A percentile compares a stretch with the other conserved stretches of the same genome.
These are phyloP conservation scores for Malassezia sympodialis DNA, from an alignment of 1,284 basidiomycete species.

Conservation along the genomic window DNA sequence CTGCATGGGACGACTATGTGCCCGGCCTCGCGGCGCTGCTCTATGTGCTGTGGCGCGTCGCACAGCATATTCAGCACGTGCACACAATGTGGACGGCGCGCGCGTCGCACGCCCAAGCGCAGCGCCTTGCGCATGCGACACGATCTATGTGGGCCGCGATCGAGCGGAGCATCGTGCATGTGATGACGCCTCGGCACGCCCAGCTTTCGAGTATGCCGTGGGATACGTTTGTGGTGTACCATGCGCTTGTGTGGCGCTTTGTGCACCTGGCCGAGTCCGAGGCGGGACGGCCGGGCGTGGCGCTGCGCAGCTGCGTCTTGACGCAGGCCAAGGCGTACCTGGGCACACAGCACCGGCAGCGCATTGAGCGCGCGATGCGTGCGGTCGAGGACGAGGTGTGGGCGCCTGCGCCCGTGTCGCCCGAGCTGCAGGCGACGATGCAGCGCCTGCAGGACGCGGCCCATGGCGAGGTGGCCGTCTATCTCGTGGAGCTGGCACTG, in stretches of 20 bases:
- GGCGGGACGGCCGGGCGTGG: constrained; percentile 79
- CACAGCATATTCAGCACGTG: not conserved
- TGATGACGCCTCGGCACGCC: constrained; percentile 56
- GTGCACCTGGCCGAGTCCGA: constrained; percentile 75
- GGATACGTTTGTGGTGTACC: constrained; percentile 66
- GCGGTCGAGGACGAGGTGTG: constrained; percentile 84
- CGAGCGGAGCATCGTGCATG: not conserved
- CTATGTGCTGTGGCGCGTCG: constrained; percentile 2
- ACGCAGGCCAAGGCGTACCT: constrained; percentile 73
- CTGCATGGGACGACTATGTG: constrained; percentile 5
- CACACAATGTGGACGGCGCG: not conserved
- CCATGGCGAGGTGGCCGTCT: constrained; percentile 64
- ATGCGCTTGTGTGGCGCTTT: constrained; percentile 77
- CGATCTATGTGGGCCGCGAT: constrained; percentile 1
- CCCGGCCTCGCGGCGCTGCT: not conserved
- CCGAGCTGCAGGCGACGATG: constrained; percentile 60
- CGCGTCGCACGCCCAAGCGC: not conserved
- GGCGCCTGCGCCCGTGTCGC: constrained; percentile 67
- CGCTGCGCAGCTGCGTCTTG: constrained; percentile 55
- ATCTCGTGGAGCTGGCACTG: constrained; percentile 15
- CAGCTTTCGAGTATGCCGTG: constrained; percentile 66
- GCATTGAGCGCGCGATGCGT: constrained; percentile 71
- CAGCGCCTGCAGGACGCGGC: constrained; percentile 70
- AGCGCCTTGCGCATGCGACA: not conserved
- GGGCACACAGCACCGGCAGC: constrained; percentile 70